These are phyloP conservation scores for Azolla pinnata DNA, from an alignment of 75 land plant genomes.

Conservation along the genomic window DNA sequence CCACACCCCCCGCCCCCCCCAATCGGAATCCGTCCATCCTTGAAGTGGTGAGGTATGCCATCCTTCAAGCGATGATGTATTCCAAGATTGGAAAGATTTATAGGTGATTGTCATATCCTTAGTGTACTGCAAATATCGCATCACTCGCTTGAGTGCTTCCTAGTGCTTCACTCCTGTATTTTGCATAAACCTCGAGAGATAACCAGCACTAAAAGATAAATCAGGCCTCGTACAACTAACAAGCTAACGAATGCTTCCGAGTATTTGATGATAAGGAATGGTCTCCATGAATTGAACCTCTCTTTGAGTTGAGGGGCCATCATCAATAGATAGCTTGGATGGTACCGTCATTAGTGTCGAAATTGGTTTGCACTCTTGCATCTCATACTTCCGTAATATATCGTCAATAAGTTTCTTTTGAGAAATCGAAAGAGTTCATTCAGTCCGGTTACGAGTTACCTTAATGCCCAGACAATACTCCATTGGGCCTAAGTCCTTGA, in stretches of 20 bases:
- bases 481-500: background rate
- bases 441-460: background rate
- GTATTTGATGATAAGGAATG: background rate
- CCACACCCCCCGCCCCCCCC: no score
- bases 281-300: background rate
- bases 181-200: no score
- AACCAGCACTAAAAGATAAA: background rate
- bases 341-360: background rate
- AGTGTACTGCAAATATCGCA: no score
- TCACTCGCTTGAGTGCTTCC: no score
- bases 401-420: background rate
- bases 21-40: no score
- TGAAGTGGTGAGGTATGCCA: no score
- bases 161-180: no score
- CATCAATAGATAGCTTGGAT: no score
- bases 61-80: no score
- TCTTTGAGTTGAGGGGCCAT: background rate
- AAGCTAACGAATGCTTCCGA: background rate
- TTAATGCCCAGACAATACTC: background rate
- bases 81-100: no score
- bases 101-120: no score
- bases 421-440: background rate
- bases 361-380: background rate
- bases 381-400: background rate
- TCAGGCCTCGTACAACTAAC: background rate